Percentiles rank a stretch among this genome's conserved stretches.
These are phyloP conservation scores for Coprinopsis cinerea DNA, from an alignment of 768 basidiomycete species.

Conservation along the genomic window DNA sequence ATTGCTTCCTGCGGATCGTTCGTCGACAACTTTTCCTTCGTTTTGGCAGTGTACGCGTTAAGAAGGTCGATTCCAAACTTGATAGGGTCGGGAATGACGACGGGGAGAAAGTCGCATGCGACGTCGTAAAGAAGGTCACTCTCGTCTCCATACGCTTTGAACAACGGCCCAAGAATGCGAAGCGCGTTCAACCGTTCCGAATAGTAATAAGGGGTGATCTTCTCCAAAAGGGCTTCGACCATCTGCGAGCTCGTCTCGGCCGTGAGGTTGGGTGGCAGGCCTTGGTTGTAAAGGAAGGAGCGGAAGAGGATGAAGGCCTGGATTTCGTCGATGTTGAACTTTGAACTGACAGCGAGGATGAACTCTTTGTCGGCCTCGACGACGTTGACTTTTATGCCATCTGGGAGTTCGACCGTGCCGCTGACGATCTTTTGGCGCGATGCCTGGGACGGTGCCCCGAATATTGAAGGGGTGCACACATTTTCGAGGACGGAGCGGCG, in stretches of 20 bases:
- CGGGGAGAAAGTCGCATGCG: constrained; percentile 48
- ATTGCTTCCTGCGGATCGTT: constrained; percentile 53
- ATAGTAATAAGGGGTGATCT: constrained; percentile 76
- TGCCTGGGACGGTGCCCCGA: constrained; percentile 60
- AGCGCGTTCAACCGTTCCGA: constrained; percentile 71
- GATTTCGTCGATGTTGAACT: constrained; percentile 74
- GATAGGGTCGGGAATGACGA: constrained; percentile 57
- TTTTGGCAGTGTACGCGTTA: constrained; percentile 53
- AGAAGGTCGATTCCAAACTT: constrained; percentile 60
- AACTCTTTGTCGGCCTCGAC: constrained; percentile 69
- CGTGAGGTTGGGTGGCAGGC: constrained; percentile 40
- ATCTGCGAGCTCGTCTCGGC: constrained; percentile 32
- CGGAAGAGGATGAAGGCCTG: constrained; percentile 71
- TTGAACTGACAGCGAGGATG: constrained; percentile 63
- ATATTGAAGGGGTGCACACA: constrained; percentile 45
- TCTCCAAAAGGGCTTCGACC: constrained; percentile 55
- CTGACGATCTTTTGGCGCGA: constrained; percentile 64
- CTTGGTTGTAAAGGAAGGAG: constrained; percentile 75
- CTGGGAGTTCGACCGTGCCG: constrained; percentile 62
- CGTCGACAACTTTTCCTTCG: constrained; percentile 42
- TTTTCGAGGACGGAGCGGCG: constrained; percentile 54
- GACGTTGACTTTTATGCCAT: constrained; percentile 56
- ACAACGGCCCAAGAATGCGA: constrained; percentile 66
- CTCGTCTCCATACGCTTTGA: constrained; percentile 61
- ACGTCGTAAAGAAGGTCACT: constrained; percentile 48